Conservation (phyloP, 2,329 filamentous ascomycete species). For the Cordyceps tenuipes region DNA sequence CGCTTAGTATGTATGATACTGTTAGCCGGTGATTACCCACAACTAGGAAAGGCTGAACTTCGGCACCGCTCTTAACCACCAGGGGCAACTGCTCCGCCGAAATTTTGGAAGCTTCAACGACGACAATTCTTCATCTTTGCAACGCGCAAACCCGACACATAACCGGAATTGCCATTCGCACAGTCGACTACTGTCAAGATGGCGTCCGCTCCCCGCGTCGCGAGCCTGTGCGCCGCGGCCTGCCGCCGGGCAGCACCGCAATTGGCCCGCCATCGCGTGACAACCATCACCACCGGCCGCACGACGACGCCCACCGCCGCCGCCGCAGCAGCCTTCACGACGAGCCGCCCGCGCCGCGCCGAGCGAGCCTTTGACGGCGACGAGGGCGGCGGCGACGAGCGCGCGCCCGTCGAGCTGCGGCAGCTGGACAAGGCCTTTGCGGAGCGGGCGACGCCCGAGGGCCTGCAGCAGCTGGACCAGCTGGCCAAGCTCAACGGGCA, state of each 20-base stretch:
- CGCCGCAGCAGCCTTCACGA: constrained; percentile 20
- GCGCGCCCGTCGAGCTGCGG: constrained; percentile 21
- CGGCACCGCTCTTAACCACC: neutral
- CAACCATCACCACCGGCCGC: neutral
- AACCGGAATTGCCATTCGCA: constrained; percentile 10
- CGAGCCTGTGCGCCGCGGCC: constrained; percentile 27
- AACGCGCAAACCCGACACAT: constrained; percentile 16
- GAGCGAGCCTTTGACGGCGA: constrained; percentile 13
- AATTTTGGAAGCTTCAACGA: constrained; percentile 23
- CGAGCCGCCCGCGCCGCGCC: constrained; percentile 15
- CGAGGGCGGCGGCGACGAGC: constrained; percentile 18
- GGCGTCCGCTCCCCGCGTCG: constrained; percentile 31
- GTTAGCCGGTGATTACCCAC: constrained; percentile 6
- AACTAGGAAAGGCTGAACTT: constrained; percentile 2
- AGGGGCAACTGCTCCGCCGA: constrained; percentile 19
- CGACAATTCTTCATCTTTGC: constrained; percentile 14
- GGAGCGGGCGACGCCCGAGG: constrained; percentile 24
- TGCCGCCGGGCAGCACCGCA: constrained; percentile 23
- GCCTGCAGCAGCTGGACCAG: constrained; percentile 26
- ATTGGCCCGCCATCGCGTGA: neutral
- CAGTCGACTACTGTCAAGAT: constrained; percentile 20
- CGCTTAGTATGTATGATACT: constrained; percentile 4
- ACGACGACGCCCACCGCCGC: neutral
- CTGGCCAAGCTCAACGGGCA: constrained; percentile 28
- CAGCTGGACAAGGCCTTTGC: constrained; percentile 23